Percentiles rank a stretch among this genome's conserved stretches.
phyloP scores from a whole-genome alignment of 2,329 filamentous ascomycete genomes.

The Aspergillus bombycis region DNA sequence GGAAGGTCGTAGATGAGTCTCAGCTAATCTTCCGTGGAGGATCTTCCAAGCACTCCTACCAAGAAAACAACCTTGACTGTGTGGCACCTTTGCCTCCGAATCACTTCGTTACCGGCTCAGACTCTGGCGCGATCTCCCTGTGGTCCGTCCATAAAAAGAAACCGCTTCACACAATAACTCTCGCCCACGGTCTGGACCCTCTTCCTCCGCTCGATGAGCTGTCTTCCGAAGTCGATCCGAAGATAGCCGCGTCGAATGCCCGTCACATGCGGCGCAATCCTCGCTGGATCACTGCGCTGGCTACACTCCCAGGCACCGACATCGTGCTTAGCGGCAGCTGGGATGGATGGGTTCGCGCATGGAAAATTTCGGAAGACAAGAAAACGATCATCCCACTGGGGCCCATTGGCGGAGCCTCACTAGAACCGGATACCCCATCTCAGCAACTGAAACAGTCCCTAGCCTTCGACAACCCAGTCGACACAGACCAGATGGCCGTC shows the following conservation, averaged over 20 bases:
- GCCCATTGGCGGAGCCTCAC: conserved; percentile 55
- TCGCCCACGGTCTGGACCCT: conserved; percentile 84
- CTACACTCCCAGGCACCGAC: conserved; percentile 86
- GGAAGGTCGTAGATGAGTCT: conserved; percentile 95
- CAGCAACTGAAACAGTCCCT: conserved; percentile 39
- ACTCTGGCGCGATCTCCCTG: conserved; percentile 83
- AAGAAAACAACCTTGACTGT: conserved; percentile 86
- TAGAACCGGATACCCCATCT: conserved; percentile 32
- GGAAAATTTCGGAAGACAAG: conserved; percentile 84
- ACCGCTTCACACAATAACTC: conserved; percentile 75
- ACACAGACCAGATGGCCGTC: conserved; percentile 29
- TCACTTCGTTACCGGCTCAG: conserved; percentile 91
- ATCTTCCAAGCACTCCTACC: conserved; percentile 53
- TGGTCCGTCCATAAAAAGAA: conserved; percentile 97
- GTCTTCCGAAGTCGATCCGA: conserved; percentile 71
- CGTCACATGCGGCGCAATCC: conserved; percentile 63
- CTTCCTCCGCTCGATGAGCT: conserved; percentile 68
- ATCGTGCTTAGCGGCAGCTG: conserved; percentile 89
- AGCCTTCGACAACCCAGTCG: conserved; percentile 31
- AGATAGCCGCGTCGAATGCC: conserved; percentile 51
- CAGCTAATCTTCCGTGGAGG: conserved; percentile 94
- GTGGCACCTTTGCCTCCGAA: conserved; percentile 87
- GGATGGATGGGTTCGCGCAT: conserved; percentile 85
- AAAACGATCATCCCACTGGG: conserved; percentile 74
- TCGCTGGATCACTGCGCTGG: conserved; percentile 86